Base-by-base conservation (phyloP, 2,329 filamentous ascomycete species). In the Epichloe amarillans region DNA sequence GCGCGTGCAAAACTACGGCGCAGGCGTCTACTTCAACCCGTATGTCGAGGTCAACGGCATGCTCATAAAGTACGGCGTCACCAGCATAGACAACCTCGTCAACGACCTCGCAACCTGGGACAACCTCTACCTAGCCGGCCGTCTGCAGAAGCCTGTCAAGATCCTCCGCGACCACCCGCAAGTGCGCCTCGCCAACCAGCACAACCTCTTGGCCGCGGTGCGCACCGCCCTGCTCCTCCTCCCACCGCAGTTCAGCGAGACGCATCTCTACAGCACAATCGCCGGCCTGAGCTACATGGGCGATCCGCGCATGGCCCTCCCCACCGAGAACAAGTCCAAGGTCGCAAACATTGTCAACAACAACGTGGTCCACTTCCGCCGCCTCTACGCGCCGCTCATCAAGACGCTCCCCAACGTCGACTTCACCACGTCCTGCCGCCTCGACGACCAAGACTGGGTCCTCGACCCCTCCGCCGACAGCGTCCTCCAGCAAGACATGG, bases 11-110 rank as follows among this genome's bases (percentile, higher is more conserved):
- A 88, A 97, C 61, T 87, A 86, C 72, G 93, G 93, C 41, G 93
- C 93, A 0, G 94, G 93, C 6, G 88, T 96, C 39, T 98, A 98
- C 69, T 98, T 96, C 71, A 95, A 98, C 61, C 90, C 93, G 0
- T 96, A 91, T 64, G 81, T 98, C 46, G 91, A 86, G 2, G 83
- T 97, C 54, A 95, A 97, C 61, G 94, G 93, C 40, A 94, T 89
- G 54, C 76, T 97, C 61, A 93, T 98, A 68, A 98, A 98, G 69
- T 98, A 98, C 61, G 93, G 91, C 19, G 93, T 98, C 21, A 94
- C 96, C 42, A 95, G 94, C 61, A 78, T 97, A 57, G 83, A 94
- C 62, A 96, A 90, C 3, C 73, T 98, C 15, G 90, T 88, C 60
- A 77, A 76, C 41, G 93, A 98, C 64, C 77, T 98, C 23, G 85